Conservation (phyloP, 2,329 filamentous ascomycete genomes). For the Claviceps quebecensis region DNA sequence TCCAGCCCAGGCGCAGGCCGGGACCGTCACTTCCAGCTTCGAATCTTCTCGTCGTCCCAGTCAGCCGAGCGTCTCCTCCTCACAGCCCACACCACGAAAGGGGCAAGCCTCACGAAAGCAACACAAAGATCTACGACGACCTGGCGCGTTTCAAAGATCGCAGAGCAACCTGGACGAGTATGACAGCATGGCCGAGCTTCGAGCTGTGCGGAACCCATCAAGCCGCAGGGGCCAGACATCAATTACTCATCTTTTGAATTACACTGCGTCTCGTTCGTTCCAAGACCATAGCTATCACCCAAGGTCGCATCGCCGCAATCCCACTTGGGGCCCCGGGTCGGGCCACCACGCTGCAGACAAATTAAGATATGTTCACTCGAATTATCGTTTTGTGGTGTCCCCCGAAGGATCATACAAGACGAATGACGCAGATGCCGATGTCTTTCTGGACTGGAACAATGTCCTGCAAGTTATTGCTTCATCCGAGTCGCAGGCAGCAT, state of each 20-base stretch:
- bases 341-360: conserved; percentile 87
- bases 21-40: conserved; percentile 31
- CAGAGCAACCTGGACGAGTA: conserved; percentile 49
- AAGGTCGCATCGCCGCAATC: conserved; percentile 52
- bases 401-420: conserved; percentile 65
- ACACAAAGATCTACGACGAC: conserved; percentile 68
- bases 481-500: conserved; percentile 71
- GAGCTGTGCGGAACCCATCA: conserved; percentile 41
- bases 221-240: conserved; percentile 83
- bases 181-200: conserved; percentile 73
- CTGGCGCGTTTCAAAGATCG: conserved; percentile 30
- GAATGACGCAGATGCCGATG: conserved; percentile 75
- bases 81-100: conserved; percentile 47
- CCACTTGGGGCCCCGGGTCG: conserved; percentile 73
- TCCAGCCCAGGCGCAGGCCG: conserved; percentile 24
- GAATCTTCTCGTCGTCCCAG: conserved; percentile 36
- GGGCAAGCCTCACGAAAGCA: conserved; percentile 65
- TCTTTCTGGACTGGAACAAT: conserved; percentile 79
- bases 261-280: conserved; percentile 63
- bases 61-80: conserved; percentile 18
- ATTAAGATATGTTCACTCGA: conserved; percentile 80
- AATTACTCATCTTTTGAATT: conserved; percentile 93
- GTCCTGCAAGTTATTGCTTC: conserved; percentile 88
- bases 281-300: conserved; percentile 39
- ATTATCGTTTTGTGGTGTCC: conserved; percentile 92